Evolutionary conservation across 2,329 filamentous ascomycete species (phyloP).

Genomic region (Pseudogymnoascus sp.): DNA sequence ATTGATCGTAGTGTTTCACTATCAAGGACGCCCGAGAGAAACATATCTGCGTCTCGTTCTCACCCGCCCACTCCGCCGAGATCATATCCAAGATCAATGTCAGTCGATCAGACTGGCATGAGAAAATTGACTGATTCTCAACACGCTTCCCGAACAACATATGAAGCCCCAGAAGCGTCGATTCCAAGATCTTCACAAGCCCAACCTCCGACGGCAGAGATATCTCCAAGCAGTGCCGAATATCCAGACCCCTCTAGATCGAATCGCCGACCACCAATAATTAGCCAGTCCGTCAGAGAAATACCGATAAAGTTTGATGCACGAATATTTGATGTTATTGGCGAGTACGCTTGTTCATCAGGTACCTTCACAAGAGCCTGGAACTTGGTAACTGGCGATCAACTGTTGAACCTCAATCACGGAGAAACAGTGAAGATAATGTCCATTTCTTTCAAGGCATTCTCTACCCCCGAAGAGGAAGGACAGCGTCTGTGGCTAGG

Average conservation of each 20-base stretch:
- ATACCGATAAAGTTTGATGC: slow-evolving; percentile 80
- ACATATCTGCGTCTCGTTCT: slow-evolving; percentile 41
- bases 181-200: not conserved
- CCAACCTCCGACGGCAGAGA: not conserved
- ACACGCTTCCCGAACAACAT: not conserved
- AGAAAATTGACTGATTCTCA: not conserved
- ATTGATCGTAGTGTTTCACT: slow-evolving; percentile 12
- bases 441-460: slow-evolving; percentile 79
- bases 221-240: slow-evolving; percentile 31
- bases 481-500: slow-evolving; percentile 83
- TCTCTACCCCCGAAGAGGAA: slow-evolving; percentile 69
- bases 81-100: slow-evolving; percentile 43
- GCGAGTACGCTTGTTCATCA: slow-evolving; percentile 78
- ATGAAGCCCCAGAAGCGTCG: not conserved
- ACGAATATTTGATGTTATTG: slow-evolving; percentile 79
- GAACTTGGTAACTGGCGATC: slow-evolving; percentile 75
- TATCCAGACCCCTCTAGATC: slow-evolving; percentile 81
- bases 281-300: slow-evolving; percentile 35
- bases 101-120: slow-evolving; percentile 37
- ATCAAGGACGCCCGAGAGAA: slow-evolving; percentile 36
- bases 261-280: slow-evolving; percentile 75
- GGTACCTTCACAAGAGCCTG: slow-evolving; percentile 84
- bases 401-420: slow-evolving; percentile 73
- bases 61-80: slow-evolving; percentile 38
- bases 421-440: slow-evolving; percentile 79